Base-by-base conservation (phyloP, 306 rosid genomes). In the Begonia masoniana region DNA sequence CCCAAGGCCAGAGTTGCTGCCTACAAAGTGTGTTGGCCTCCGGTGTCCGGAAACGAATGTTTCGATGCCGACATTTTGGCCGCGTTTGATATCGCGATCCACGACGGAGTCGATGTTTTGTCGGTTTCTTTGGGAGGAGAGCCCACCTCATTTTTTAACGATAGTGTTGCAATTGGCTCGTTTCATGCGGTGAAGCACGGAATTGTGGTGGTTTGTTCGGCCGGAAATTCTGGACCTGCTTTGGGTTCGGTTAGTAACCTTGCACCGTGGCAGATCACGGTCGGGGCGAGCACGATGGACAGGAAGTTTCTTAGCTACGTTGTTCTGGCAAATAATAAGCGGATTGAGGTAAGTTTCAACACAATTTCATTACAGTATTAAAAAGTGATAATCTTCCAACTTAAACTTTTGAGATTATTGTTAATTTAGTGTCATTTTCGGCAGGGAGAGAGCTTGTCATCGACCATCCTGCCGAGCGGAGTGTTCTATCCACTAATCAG, bases 11-110 rank as follows among this genome's bases (percentile, higher is more conserved):
- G 83, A 10, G 88, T 89, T 21, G 97, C 94, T 0, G 62, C 95
- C 1, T 91, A 91, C 78, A 91, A 85, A 71, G 96, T 89, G 0
- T 91, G 97, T 56, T 91, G 94, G 95, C 88, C 95, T 13, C 91
- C 94, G 0, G 13, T 73, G 2, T 41, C 13, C 12, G 84, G 74
- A 0, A 49, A 49, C 2, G 88, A 76, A 67, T 91, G 97, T 65
- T 91, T 74, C 56, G 86, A 85, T 10, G 95, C 97, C 4, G 97
- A 89, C 14, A 74, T 85, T 19, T 36, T 89, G 59, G 95, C 87
- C 1, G 97, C 56, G 0, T 89, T 89, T 49, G 97, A 89, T 57
- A 5, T 12, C 15, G 97, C 97, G 11, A 85, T 91, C 31, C 74
- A 78, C 16, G 97, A 85, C 41, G 88, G 94, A 5, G 94, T 85